Evolutionary conservation across 495 filamentous ascomycete species (phyloP).

Genomic region (Neurospora terricola): DNA sequence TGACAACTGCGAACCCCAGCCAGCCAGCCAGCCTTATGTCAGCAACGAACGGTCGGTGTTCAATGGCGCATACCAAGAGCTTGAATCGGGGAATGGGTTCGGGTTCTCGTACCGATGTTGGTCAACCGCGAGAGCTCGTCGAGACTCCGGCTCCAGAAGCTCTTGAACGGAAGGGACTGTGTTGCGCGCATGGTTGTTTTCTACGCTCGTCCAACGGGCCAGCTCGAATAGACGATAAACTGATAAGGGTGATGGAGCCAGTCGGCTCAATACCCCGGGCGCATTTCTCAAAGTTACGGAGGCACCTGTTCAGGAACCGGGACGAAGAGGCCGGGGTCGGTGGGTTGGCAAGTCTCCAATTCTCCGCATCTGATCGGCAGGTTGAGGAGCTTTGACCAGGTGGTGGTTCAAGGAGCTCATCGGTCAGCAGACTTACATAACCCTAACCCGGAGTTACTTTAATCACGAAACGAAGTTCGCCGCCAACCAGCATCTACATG

Average conservation of each 20-base stretch:
- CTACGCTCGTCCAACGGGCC: neutral
- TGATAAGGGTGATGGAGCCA: slow-evolving; percentile 8
- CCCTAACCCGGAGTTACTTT: neutral
- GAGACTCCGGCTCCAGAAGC: slow-evolving; percentile 35
- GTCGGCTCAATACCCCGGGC: slow-evolving; percentile 4
- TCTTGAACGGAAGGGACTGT: slow-evolving; percentile 25
- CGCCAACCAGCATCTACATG: neutral
- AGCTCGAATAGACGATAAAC: neutral
- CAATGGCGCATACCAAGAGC: neutral
- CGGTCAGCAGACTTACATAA: neutral
- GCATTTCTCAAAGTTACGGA: slow-evolving; percentile 2
- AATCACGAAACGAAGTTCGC: neutral
- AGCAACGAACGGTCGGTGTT: neutral
- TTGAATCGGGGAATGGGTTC: neutral
- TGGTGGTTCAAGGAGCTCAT: neutral
- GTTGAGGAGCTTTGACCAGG: neutral
- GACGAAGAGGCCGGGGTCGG: neutral
- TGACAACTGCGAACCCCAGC: slow-evolving; percentile 21
- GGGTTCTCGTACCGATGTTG: slow-evolving; percentile 27
- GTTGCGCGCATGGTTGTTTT: slow-evolving; percentile 31
- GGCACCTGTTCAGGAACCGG: neutral
- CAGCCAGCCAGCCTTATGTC: neutral
- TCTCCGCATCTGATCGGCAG: neutral
- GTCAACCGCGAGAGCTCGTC: slow-evolving; percentile 38
- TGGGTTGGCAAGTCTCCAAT: neutral